Percentiles rank a stretch among this genome's conserved stretches.
These are phyloP conservation scores for Dimocarpus longan DNA, from an alignment of 345 rosid species.

Conservation along the genomic window DNA sequence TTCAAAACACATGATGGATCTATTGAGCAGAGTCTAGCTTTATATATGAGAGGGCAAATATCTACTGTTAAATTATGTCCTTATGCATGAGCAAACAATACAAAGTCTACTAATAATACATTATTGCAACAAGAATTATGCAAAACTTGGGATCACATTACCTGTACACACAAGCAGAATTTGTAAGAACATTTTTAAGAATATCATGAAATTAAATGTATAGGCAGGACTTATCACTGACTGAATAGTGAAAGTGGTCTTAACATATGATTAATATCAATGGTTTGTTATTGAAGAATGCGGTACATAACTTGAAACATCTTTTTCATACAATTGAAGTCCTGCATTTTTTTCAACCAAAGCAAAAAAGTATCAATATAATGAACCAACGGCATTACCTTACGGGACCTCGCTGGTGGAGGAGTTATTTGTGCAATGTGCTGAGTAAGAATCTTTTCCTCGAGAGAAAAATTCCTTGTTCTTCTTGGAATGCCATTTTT, in stretches of 20 bases:
- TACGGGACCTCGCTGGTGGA: constrained; percentile 44
- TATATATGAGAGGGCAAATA: neutral
- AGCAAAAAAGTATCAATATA: neutral
- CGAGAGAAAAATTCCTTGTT: constrained; percentile 62
- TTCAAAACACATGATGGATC: neutral
- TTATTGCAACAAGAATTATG: too few species aligned
- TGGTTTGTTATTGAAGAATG: neutral
- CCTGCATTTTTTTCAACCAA: neutral
- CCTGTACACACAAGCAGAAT: too few species aligned
- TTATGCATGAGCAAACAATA: too few species aligned
- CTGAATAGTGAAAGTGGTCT: neutral
- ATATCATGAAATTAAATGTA: too few species aligned
- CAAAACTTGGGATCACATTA: too few species aligned
- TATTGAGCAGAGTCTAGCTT: neutral
- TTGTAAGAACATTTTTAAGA: too few species aligned
- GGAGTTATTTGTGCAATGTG: constrained; percentile 37
- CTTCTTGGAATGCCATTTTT: constrained; percentile 36
- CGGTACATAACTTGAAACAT: neutral
- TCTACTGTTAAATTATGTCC: too few species aligned
- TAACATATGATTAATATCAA: neutral
- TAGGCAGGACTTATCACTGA: too few species aligned
- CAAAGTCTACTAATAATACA: too few species aligned
- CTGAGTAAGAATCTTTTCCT: constrained; percentile 55
- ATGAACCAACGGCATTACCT: constrained; percentile 35
- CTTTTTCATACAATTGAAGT: neutral